Base-by-base conservation (phyloP, 1,139 yeast genomes). In the Tardiomyces depauwii region DNA sequence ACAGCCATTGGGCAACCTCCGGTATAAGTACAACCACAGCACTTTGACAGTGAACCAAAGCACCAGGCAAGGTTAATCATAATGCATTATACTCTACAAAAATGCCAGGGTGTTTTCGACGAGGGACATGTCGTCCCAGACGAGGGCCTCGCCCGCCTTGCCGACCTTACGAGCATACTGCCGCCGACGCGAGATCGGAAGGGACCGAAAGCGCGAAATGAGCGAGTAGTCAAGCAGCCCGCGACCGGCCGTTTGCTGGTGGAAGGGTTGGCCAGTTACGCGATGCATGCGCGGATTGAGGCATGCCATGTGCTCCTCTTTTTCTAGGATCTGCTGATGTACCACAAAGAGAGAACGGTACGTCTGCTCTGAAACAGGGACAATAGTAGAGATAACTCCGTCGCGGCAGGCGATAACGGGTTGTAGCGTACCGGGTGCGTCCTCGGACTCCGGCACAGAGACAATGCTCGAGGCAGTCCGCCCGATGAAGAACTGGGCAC, bases 281-380 rank as follows among this genome's bases (percentile, higher is more conserved):
- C 71, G 57, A 51, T 64, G 62, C 55, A 59, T 58, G 23, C 69
- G 55, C 21, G 96, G 95, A 59, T 89, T 91, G 52, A 91, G 68
- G 0, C 96, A 96, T 49, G 86, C 82, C 50, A 68, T 65, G 51
- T 85, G 93, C 46, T 71, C 73, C 51, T 80, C 85, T 53, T 80
- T 81, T 50, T 89, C 96, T 21, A 77, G 75, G 46, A 91, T 66
- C 57, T 88, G 96, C 62, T 88, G 95, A 58, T 89, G 96, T 18
- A 91, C 68, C 38, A 88, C 82, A 58, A 84, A 86, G 61, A 91
- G 71, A 50, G 95, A 72, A 61, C 96, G 74, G 64, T 87, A 91
- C 14, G 78, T 72, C 1, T 78, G 66, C 60, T 91, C 97, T 39
- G 74, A 68, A 13, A 89, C 69, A 0, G 97, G 96, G 40, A 78